A percentile compares a stretch with the other conserved stretches of the same genome.
Conservation (phyloP, 2,329 filamentous ascomycete species). For the Aspergillus nomiae region DNA sequence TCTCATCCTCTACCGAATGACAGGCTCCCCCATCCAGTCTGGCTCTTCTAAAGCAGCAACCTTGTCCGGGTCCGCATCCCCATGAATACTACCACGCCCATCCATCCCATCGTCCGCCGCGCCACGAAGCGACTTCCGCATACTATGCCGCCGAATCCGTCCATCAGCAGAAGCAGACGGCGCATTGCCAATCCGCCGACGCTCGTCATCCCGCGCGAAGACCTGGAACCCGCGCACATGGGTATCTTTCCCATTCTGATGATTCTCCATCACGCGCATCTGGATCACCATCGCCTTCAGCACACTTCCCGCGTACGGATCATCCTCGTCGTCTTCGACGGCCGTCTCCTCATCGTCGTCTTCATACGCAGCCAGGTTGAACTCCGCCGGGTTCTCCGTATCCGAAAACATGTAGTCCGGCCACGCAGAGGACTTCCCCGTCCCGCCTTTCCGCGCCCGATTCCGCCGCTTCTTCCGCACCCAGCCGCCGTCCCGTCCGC, state of each 20-base stretch:
- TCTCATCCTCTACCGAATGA: slow-evolving; percentile 40
- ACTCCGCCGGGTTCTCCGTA: slow-evolving; percentile 14
- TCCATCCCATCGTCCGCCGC: slow-evolving; percentile 25
- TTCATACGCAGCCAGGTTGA: slow-evolving; percentile 6
- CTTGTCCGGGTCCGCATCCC: slow-evolving; percentile 29
- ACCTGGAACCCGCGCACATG: slow-evolving; percentile 92
- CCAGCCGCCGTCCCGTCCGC: slow-evolving; percentile 43
- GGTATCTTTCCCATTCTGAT: slow-evolving; percentile 99
- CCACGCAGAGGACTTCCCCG: slow-evolving; percentile 15
- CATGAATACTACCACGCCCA: slow-evolving; percentile 22
- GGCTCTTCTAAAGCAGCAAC: slow-evolving; percentile 43
- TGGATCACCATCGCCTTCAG: slow-evolving; percentile 88
- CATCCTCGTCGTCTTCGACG: slow-evolving; percentile 28
- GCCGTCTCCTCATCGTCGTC: slow-evolving; percentile 30
- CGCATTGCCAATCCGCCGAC: slow-evolving; percentile 31
- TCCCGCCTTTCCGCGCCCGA: slow-evolving; percentile 19
- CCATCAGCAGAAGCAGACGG: slow-evolving; percentile 38
- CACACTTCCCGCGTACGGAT: slow-evolving; percentile 65
- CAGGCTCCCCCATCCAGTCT: slow-evolving; percentile 54
- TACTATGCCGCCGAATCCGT: slow-evolving; percentile 30
- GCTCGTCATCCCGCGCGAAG: slow-evolving; percentile 58
- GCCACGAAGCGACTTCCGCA: slow-evolving; percentile 32
- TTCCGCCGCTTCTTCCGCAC: slow-evolving; percentile 26
- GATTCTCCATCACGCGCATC: slow-evolving; percentile 89
- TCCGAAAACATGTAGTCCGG: slow-evolving; percentile 18